Evolutionary conservation across 2,329 filamentous ascomycete species (phyloP).

Genomic region (Fusarium solani-melongenae): DNA sequence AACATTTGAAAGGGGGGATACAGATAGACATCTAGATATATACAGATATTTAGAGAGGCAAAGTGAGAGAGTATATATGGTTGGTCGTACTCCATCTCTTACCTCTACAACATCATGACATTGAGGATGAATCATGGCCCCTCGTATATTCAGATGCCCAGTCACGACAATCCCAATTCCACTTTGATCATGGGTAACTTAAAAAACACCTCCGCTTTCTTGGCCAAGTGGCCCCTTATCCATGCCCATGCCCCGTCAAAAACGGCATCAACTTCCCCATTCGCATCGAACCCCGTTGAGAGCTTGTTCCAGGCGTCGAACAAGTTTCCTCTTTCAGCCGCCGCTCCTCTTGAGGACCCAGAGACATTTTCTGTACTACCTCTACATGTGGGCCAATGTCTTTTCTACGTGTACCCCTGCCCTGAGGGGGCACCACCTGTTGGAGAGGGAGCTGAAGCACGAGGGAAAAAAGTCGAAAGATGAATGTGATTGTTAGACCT

Average conservation of each 20-base stretch:
- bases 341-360: neutral
- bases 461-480: neutral
- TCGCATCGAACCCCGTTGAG: conserved; percentile 9
- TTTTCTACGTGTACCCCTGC: conserved; percentile 14
- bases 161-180: neutral
- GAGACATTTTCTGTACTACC: neutral
- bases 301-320: neutral
- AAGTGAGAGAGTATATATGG: neutral
- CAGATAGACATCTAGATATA: neutral
- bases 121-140: neutral
- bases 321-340: neutral
- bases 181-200: neutral
- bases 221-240: conserved; percentile 9
- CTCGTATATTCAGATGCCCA: neutral
- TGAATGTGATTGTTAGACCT: conserved; percentile 4
- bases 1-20: neutral
- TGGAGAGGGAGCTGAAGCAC: neutral
- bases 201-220: conserved; percentile 11
- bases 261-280: conserved; percentile 27
- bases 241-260: neutral
- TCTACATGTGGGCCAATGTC: neutral
- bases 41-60: neutral
- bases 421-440: neutral
- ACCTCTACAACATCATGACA: neutral
- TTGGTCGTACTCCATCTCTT: neutral